These are phyloP conservation scores for Phytophthora hibernalis DNA, from an alignment of 352 stramenopile genomes.

Conservation along the genomic window DNA sequence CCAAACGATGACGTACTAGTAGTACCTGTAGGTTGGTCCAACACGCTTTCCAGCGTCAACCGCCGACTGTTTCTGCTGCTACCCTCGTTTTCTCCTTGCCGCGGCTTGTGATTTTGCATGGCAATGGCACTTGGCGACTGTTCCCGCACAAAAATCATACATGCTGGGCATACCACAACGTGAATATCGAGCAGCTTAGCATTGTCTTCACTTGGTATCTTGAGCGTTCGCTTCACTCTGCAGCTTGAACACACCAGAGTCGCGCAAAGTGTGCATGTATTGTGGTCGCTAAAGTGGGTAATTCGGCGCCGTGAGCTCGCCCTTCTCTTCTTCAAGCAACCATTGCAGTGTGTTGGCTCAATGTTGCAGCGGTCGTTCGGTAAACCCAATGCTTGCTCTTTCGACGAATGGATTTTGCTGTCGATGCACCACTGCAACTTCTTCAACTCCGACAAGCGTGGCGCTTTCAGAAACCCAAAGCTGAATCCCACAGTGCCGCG, in stretches of 20 bases:
- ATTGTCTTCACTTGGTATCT: neutral
- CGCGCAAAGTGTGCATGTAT: conserved; percentile 8
- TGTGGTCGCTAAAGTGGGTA: conserved; percentile 1
- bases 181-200: conserved; percentile 9
- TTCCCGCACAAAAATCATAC: conserved; percentile 12
- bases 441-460: conserved; percentile 8
- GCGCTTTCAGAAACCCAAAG: conserved; percentile 13
- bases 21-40: too few species aligned
- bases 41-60: too few species aligned
- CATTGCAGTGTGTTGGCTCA: neutral
- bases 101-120: neutral
- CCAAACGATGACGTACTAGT: too few species aligned
- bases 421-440: conserved; percentile 26
- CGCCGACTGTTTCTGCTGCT: too few species aligned
- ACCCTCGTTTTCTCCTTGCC: too few species aligned
- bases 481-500: conserved; percentile 10
- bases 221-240: conserved; percentile 11
- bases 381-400: neutral
- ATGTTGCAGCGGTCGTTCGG: neutral
- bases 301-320: conserved; percentile 1
- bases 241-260: conserved; percentile 7
- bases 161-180: conserved; percentile 11
- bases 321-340: conserved; percentile 8
- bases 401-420: conserved; percentile 2
- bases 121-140: conserved; percentile 3